Evolutionary conservation across 495 filamentous ascomycete genomes (phyloP).

Genomic region (Niebla homalea): DNA sequence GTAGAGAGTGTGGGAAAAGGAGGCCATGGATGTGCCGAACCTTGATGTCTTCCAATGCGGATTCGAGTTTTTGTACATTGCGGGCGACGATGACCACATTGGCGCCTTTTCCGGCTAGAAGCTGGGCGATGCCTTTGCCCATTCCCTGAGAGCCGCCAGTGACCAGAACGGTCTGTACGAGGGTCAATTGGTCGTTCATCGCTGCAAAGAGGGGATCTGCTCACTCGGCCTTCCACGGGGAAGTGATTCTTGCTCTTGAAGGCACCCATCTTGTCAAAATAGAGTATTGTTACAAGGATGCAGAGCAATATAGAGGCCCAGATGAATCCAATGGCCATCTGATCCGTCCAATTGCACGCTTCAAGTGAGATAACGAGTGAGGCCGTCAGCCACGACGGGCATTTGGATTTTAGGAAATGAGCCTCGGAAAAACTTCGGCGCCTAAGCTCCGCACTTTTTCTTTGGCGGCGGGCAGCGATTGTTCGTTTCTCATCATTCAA

Average conservation of each 20-base stretch:
- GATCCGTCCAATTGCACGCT: too few species aligned
- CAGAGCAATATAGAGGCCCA: conserved; percentile 15
- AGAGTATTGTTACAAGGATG: conserved; percentile 11
- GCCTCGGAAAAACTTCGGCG: too few species aligned
- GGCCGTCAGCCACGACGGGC: conserved; percentile 28
- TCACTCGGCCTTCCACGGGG: conserved; percentile 66
- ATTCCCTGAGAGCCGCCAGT: conserved; percentile 92
- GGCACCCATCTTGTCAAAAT: conserved; percentile 46
- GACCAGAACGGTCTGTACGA: conserved; percentile 59
- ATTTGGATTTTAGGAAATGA: conserved; percentile 18
- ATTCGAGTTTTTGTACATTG: conserved; percentile 59
- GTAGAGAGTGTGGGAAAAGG: conserved; percentile 23
- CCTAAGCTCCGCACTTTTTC: conserved; percentile 4
- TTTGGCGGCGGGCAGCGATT: background rate
- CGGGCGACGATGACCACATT: conserved; percentile 77
- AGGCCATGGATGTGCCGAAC: conserved; percentile 22
- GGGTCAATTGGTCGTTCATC: background rate
- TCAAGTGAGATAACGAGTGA: background rate
- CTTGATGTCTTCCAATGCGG: conserved; percentile 51
- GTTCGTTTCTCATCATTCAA: conserved; percentile 2
- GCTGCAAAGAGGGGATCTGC: conserved; percentile 31
- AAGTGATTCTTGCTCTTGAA: conserved; percentile 61
- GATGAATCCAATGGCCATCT: conserved; percentile 21
- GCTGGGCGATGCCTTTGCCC: conserved; percentile 58
- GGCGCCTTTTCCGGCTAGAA: conserved; percentile 73